Conservation (phyloP, 208 protist genomes). For the Tritrichomonas musculus region DNA sequence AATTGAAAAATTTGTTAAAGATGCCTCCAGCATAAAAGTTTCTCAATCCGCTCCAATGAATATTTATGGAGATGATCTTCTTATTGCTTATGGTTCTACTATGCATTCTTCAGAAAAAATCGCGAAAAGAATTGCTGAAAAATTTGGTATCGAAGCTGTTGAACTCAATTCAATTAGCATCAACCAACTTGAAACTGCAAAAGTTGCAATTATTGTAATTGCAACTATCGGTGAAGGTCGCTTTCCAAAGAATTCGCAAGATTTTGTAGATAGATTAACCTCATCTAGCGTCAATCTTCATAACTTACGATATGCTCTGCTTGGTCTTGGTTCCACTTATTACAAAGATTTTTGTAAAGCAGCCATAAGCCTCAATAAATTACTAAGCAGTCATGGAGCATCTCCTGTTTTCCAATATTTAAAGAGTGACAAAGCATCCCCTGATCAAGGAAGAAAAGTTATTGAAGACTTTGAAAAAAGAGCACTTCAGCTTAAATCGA, state of each 20-base stretch:
- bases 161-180: not conserved
- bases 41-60: no score
- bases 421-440: no score
- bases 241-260: not conserved
- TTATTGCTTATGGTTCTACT: no score
- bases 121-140: not conserved
- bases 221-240: not conserved
- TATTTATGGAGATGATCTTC: no score
- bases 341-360: not conserved
- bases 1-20: not conserved
- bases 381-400: no score
- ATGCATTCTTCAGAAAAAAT: not conserved
- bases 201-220: not conserved
- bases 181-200: not conserved
- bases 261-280: not conserved
- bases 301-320: not conserved
- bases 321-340: not conserved
- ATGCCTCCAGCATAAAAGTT: not conserved
- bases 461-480: no score
- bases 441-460: no score
- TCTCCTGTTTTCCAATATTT: no score
- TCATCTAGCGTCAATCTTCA: not conserved
- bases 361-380: not conserved
- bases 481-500: no score
- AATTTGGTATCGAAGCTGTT: not conserved